Conservation (phyloP, 1,284 basidiomycete species). For the Tetrapyrgos nigripes region DNA sequence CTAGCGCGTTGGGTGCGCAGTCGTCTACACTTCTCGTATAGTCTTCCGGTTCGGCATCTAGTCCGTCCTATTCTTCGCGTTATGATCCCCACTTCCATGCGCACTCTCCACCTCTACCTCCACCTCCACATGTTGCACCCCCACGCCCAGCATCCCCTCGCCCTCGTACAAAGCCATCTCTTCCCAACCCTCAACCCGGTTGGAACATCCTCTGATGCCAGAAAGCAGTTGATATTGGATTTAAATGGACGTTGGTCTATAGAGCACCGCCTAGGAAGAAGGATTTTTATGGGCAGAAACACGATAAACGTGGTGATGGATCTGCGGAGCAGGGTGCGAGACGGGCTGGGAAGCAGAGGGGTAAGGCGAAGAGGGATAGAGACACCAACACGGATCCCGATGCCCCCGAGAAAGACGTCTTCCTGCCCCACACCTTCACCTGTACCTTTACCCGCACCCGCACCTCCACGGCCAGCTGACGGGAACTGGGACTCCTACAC, state of each 20-base stretch:
- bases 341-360: background rate
- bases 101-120: too few species aligned
- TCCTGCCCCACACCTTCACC: background rate
- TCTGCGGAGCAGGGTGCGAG: constrained; percentile 26
- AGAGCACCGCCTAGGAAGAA: constrained; percentile 41
- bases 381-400: background rate
- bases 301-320: background rate
- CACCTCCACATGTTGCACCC: too few species aligned
- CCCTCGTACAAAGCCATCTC: constrained; percentile 12
- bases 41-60: too few species aligned
- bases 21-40: background rate
- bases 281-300: background rate
- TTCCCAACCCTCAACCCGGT: constrained; percentile 1
- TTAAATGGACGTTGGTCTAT: constrained; percentile 74
- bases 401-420: background rate
- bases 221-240: constrained; percentile 71
- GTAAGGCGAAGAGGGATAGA: background rate
- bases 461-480: too few species aligned
- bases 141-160: too few species aligned
- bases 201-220: constrained; percentile 7
- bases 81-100: too few species aligned
- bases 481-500: background rate
- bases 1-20: background rate
- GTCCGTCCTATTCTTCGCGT: too few species aligned
- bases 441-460: too few species aligned